Percentiles rank a stretch among this genome's conserved stretches.
Evolutionary conservation across 768 basidiomycete species (phyloP).

Genomic region (Phanerochaete carnosa): DNA sequence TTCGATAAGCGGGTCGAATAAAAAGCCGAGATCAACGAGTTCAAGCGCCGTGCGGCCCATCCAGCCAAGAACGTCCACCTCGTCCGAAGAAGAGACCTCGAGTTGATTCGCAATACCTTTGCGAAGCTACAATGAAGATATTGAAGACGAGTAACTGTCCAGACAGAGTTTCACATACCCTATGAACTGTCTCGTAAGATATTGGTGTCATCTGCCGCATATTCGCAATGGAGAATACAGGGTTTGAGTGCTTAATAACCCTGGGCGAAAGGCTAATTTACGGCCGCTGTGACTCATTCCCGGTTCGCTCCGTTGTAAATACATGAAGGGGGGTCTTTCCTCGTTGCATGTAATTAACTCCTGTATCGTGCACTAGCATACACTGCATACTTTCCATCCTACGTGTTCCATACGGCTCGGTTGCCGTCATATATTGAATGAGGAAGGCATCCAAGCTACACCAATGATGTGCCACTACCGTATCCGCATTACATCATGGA

Average conservation of each 20-base stretch:
- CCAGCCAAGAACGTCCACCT: constrained; percentile 16
- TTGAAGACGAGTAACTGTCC: too few relatives aligned
- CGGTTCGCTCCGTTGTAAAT: too few relatives aligned
- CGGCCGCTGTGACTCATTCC: constrained; percentile 9
- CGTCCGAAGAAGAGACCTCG: not conserved
- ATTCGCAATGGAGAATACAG: constrained; percentile 26
- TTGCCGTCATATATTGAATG: too few relatives aligned
- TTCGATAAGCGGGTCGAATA: constrained; percentile 9
- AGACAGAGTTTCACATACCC: constrained; percentile 12
- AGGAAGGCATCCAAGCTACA: too few relatives aligned
- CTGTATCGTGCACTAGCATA: too few relatives aligned
- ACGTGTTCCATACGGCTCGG: too few relatives aligned
- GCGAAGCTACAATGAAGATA: not conserved
- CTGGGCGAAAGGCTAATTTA: constrained; percentile 18
- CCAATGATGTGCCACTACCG: too few relatives aligned
- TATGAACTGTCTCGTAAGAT: constrained; percentile 19
- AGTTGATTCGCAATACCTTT: not conserved
- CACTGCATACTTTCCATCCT: too few relatives aligned
- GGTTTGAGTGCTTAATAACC: constrained; percentile 28
- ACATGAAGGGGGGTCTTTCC: too few relatives aligned
- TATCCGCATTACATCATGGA: too few relatives aligned
- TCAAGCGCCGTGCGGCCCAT: constrained; percentile 18
- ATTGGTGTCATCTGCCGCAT: constrained; percentile 24
- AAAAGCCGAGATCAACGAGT: constrained; percentile 12
- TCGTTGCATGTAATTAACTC: too few relatives aligned